Conservation (phyloP, 257 asterid genomes). For the Solanum clarkiae region DNA sequence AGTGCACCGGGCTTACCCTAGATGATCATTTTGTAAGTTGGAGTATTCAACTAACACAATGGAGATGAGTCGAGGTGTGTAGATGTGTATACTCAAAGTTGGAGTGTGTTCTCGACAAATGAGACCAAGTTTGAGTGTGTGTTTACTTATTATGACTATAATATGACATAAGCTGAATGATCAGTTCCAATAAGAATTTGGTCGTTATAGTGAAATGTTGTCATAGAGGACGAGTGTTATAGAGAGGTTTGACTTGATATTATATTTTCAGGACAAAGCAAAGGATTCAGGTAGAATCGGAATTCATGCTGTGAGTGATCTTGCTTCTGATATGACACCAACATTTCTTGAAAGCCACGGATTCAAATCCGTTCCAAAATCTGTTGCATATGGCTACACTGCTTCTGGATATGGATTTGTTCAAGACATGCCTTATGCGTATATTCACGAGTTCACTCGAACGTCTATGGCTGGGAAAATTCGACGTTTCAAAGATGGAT, state of each 20-base stretch:
- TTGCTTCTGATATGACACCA: slow-evolving; percentile 56
- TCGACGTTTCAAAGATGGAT: slow-evolving; percentile 71
- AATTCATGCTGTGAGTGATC: slow-evolving; percentile 47
- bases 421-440: slow-evolving; percentile 77
- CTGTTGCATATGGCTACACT: slow-evolving; percentile 75
- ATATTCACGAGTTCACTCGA: slow-evolving; percentile 65
- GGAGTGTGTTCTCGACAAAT: background rate
- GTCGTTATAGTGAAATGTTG: background rate
- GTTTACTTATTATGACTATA: background rate
- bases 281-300: slow-evolving; percentile 54
- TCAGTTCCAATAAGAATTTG: background rate
- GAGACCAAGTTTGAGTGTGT: background rate
- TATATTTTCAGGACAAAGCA: slow-evolving; percentile 51
- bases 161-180: background rate
- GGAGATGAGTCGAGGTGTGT: background rate
- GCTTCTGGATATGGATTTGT: slow-evolving; percentile 86
- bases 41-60: background rate
- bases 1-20: background rate
- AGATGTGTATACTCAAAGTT: background rate
- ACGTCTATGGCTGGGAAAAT: slow-evolving; percentile 87
- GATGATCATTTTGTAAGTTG: background rate
- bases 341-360: slow-evolving; percentile 49
- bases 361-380: slow-evolving; percentile 46
- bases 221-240: background rate
- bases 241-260: background rate